Base-by-base conservation (phyloP, 352 stramenopile species). In the Phytophthora constricta region DNA sequence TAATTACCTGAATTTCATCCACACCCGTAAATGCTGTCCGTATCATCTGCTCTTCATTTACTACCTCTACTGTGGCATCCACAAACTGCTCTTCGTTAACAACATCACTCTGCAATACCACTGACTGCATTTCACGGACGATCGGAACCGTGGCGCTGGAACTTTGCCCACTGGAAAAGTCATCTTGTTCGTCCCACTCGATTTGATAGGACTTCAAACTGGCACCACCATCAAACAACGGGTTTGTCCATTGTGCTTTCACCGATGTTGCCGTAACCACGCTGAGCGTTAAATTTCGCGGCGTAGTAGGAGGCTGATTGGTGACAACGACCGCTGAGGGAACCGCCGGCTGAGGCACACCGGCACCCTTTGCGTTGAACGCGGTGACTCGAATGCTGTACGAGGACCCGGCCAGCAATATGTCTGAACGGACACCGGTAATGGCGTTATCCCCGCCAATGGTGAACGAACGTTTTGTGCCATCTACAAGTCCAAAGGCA, bases 11-110 rank as follows among this genome's bases (percentile, higher is more conserved):
- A 23, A 97, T 76, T 54, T 98, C 92, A 65, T 98, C 91, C 11
- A 80, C 80, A 4, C 93, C 93, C 0, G 76, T 84, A 31, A 97
- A 95, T 3, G 68, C 77, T 1, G 85, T 98, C 11, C 94, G 93
- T 2, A 99, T 88, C 7, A 96, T 96, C 68, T 99, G 96, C 8
- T 96, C 74, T 70, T 99, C 97, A 68, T 99, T 99, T 16, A 84
- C 96, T 13, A 99, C 97, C 55, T 96, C 80, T 9, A 98, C 92
- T 0, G 93, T 98, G 0, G 91, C 95, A 63, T 97, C 83, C 5
- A 99, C 89, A 48, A 90, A 90, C 62, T 99, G 97, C 48, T 98
- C 90, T 75, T 98, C 97, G 46, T 96, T 93, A 5, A 97, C 76
- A 8, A 98, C 84, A 22, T 90, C 77, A 17, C 69, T 87, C 23